These are phyloP conservation scores for Coniochaeta hoffmannii DNA, from an alignment of 2,329 filamentous ascomycete genomes.

Conservation along the genomic window DNA sequence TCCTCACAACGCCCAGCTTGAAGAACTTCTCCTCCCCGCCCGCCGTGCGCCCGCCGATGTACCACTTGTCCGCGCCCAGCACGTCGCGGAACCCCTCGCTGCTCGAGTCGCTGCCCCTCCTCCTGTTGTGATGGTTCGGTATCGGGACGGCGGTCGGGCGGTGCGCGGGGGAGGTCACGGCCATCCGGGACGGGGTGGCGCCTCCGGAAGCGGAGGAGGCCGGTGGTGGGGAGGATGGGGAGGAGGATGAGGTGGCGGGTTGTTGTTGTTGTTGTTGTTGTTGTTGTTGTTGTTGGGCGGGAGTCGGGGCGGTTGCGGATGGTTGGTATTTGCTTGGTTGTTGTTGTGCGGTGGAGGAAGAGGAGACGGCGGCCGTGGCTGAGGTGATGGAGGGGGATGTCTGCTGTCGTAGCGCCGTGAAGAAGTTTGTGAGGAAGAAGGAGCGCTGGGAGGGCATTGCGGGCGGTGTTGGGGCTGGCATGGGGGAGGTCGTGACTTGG, in stretches of 20 bases:
- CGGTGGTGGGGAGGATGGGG: slow-evolving; percentile 4
- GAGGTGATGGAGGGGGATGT: slow-evolving; percentile 21
- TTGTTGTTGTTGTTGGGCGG: slow-evolving; percentile 11
- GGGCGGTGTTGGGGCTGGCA: slow-evolving; percentile 4
- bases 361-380: slow-evolving; percentile 13
- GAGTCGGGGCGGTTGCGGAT: slow-evolving; percentile 10
- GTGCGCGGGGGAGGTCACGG: slow-evolving; percentile 8
- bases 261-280: slow-evolving; percentile 9
- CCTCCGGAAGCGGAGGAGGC: background rate
- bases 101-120: slow-evolving; percentile 67
- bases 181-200: background rate
- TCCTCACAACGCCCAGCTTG: slow-evolving; percentile 67
- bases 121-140: slow-evolving; percentile 26
- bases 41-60: slow-evolving; percentile 70
- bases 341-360: slow-evolving; percentile 20
- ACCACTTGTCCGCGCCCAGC: slow-evolving; percentile 69
- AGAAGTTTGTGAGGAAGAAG: slow-evolving; percentile 49
- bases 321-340: slow-evolving; percentile 26
- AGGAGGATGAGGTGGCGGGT: slow-evolving; percentile 5
- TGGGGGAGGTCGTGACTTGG: background rate
- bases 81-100: slow-evolving; percentile 70
- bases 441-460: slow-evolving; percentile 46
- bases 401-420: slow-evolving; percentile 47
- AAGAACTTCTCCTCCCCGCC: slow-evolving; percentile 76
- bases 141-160: slow-evolving; percentile 17